Evolutionary conservation across 23 red algal species (phyloP).

Genomic region (Gracilariopsis chorda): DNA sequence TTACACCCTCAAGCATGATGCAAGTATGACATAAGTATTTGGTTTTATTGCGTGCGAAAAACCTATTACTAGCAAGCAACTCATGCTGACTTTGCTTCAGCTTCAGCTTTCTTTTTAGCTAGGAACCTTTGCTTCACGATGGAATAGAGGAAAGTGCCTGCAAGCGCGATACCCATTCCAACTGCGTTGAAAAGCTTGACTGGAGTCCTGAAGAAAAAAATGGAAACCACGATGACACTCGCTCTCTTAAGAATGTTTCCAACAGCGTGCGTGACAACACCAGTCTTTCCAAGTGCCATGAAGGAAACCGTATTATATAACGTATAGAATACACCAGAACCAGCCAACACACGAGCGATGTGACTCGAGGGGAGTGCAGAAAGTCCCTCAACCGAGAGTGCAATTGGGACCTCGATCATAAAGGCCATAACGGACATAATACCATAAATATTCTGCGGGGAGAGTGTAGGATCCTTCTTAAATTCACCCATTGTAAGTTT

Average conservation of each 20-base stretch:
- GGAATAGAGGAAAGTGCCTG: constrained; percentile 80
- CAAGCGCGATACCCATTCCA: constrained; percentile 78
- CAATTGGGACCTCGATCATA: constrained; percentile 81
- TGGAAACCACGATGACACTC: constrained; percentile 86
- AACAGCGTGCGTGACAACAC: constrained; percentile 82
- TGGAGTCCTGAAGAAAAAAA: constrained; percentile 86
- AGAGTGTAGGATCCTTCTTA: constrained; percentile 77
- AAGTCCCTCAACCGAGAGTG: constrained; percentile 69
- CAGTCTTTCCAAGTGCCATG: constrained; percentile 75
- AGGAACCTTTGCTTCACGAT: constrained; percentile 71
- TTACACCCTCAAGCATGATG: no score
- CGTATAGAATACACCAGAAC: constrained; percentile 80
- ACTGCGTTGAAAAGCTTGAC: constrained; percentile 75
- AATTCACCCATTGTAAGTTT: constrained; percentile 89
- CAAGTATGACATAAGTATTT: no score
- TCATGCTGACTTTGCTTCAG: neutral
- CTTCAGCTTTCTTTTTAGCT: constrained; percentile 16
- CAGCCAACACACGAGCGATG: constrained; percentile 34
- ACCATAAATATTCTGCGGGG: constrained; percentile 80
- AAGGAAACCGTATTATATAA: constrained; percentile 96
- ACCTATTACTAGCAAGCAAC: no score
- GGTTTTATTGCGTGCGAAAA: no score
- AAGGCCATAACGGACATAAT: constrained; percentile 76
- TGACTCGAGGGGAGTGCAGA: constrained; percentile 32
- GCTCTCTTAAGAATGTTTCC: constrained; percentile 96